Percentiles rank a stretch among this genome's conserved stretches.
These are phyloP conservation scores for Sporothrix pallida DNA, from an alignment of 2,329 filamentous ascomycete genomes.

Conservation along the genomic window DNA sequence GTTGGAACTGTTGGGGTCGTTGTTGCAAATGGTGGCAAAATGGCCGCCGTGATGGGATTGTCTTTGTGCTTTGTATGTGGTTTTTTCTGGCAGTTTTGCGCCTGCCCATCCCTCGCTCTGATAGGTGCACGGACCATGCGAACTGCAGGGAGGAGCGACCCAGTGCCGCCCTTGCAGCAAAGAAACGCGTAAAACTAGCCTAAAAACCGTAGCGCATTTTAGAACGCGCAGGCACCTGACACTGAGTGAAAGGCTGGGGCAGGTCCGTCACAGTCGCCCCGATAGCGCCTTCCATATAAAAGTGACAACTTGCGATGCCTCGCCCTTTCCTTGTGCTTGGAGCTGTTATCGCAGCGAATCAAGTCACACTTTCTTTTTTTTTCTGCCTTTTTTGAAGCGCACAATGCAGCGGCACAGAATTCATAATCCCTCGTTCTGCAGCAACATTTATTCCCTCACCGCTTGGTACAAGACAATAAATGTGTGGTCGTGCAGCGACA, in stretches of 20 bases:
- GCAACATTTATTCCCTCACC: neutral
- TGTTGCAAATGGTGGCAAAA: constrained; percentile 21
- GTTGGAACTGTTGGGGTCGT: neutral
- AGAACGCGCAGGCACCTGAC: neutral
- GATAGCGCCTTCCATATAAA: constrained; percentile 9
- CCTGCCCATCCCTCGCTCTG: neutral
- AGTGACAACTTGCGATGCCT: neutral
- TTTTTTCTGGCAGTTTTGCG: constrained; percentile 18
- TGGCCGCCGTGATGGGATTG: neutral
- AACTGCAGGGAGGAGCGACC: constrained; percentile 13
- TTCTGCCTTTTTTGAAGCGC: neutral
- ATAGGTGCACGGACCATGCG: constrained; percentile 25
- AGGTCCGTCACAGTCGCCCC: neutral
- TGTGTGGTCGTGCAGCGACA: neutral
- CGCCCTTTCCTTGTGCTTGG: constrained; percentile 17
- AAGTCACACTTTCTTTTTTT: neutral
- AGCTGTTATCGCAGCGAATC: constrained; percentile 15
- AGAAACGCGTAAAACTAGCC: constrained; percentile 15
- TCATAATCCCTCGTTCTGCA: neutral
- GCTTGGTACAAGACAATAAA: neutral
- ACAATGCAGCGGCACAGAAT: neutral
- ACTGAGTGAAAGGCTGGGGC: neutral
- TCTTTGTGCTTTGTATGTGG: constrained; percentile 25
- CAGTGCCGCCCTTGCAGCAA: constrained; percentile 19
- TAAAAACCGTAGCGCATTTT: constrained; percentile 25